Evolutionary conservation across 75 land plant genomes (phyloP).

Genomic region (Ceratopteris richardii): DNA sequence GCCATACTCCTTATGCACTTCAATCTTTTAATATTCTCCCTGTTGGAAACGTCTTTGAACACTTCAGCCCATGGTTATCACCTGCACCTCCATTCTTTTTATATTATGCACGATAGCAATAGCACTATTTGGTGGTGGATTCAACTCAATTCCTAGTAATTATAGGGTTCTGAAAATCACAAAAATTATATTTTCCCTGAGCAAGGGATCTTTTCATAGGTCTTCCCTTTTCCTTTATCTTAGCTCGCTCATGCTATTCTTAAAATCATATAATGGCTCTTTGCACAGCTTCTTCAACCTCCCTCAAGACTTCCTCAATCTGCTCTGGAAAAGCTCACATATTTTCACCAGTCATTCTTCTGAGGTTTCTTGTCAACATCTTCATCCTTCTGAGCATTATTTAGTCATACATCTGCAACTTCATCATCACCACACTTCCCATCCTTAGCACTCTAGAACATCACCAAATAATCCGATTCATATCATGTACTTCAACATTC

Average conservation of each 20-base stretch:
- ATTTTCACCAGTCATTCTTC: conserved; percentile 61
- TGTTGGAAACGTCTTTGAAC: too few relatives aligned
- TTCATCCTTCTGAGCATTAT: too few relatives aligned
- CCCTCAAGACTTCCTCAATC: conserved; percentile 43
- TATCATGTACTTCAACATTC: too few relatives aligned
- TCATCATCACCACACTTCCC: too few relatives aligned
- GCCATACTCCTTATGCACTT: too few relatives aligned
- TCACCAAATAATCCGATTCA: too few relatives aligned
- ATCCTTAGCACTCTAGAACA: too few relatives aligned
- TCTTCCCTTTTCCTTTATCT: conserved; percentile 19
- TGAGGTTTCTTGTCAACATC: too few relatives aligned
- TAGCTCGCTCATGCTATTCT: conserved; percentile 64
- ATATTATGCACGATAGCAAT: conserved; percentile 70
- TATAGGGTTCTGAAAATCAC: conserved; percentile 66
- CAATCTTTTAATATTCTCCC: too few relatives aligned
- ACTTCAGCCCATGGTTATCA: too few relatives aligned
- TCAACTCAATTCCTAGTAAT: conserved; percentile 72
- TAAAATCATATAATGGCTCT: conserved; percentile 66
- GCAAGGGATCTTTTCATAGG: conserved; percentile 38
- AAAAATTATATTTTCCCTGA: conserved; percentile 60
- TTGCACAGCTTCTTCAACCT: conserved; percentile 26
- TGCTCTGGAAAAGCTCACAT: conserved; percentile 64
- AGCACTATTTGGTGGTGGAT: conserved; percentile 75
- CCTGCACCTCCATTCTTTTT: too few relatives aligned
- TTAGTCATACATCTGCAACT: too few relatives aligned